Conservation (phyloP, 164 flowering plant genomes). For the Tetrastigma voinierianum region DNA sequence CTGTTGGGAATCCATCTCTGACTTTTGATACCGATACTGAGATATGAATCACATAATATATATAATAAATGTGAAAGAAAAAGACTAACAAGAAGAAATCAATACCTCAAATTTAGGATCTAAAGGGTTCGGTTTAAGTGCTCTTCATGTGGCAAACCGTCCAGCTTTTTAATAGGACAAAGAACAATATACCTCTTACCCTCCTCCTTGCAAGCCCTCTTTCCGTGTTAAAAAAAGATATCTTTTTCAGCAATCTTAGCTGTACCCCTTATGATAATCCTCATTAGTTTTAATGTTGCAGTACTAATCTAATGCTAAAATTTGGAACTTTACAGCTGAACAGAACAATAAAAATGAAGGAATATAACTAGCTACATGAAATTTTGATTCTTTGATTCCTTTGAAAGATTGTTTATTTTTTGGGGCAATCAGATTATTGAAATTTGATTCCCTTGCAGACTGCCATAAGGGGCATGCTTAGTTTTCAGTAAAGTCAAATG, state of each 20-base stretch:
- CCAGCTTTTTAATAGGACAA: slow-evolving; percentile 16
- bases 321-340: slow-evolving; percentile 8
- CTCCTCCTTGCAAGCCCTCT: too few species aligned
- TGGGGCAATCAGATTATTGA: too few species aligned
- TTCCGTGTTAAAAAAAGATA: background rate
- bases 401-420: too few species aligned
- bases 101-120: slow-evolving; percentile 33
- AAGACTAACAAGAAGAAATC: background rate
- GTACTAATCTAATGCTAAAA: background rate
- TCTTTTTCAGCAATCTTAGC: slow-evolving; percentile 14
- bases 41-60: slow-evolving; percentile 9
- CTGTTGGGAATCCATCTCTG: slow-evolving; percentile 16
- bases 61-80: background rate
- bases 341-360: background rate
- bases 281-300: background rate
- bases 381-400: too few species aligned
- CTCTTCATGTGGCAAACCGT: slow-evolving; percentile 34
- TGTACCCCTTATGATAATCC: slow-evolving; percentile 10
- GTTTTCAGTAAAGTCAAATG: background rate
- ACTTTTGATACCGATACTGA: slow-evolving; percentile 14
- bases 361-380: background rate
- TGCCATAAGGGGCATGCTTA: background rate
- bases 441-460: background rate
- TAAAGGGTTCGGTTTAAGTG: slow-evolving; percentile 22
- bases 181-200: background rate